phyloP scores from a whole-genome alignment of 164 flowering plant species.

The Magnolia changhungtana region DNA sequence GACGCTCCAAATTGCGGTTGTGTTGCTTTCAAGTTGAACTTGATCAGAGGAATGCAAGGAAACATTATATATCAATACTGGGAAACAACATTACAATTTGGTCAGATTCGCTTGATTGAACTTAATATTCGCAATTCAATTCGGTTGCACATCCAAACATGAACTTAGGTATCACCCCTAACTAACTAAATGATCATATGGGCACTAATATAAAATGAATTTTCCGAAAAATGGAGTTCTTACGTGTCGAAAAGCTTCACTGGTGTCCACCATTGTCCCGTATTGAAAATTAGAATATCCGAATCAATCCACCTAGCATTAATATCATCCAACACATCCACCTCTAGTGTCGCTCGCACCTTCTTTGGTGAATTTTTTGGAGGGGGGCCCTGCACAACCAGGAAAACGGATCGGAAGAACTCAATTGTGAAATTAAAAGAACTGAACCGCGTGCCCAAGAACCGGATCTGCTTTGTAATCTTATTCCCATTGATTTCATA shows the following conservation, averaged over 20 bases:
- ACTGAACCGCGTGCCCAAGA: slow-evolving; percentile 55
- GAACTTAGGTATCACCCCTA: neutral
- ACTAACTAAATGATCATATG: neutral
- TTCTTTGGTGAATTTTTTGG: slow-evolving; percentile 57
- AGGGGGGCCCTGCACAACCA: slow-evolving; percentile 51
- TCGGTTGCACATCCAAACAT: neutral
- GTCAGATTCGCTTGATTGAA: too few relatives aligned
- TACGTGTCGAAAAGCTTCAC: slow-evolving; percentile 64
- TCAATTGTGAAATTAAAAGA: slow-evolving; percentile 53
- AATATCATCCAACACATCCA: slow-evolving; percentile 64
- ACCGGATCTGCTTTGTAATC: slow-evolving; percentile 63
- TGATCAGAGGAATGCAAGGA: too few relatives aligned
- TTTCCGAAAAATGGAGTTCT: slow-evolving; percentile 25
- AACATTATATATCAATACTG: too few relatives aligned
- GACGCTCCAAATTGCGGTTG: too few relatives aligned
- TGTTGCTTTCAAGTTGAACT: too few relatives aligned
- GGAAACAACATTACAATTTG: too few relatives aligned
- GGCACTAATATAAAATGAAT: neutral
- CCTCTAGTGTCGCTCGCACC: slow-evolving; percentile 48
- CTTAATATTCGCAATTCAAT: too few relatives aligned
- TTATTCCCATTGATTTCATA: slow-evolving; percentile 71
- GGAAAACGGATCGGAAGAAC: slow-evolving; percentile 65
- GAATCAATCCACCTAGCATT: slow-evolving; percentile 65
- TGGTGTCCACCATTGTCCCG: slow-evolving; percentile 92
- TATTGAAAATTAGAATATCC: slow-evolving; percentile 70